Evolutionary conservation across 192 early-diverging fungal genomes (phyloP).

Genomic region (Coemansia erecta): DNA sequence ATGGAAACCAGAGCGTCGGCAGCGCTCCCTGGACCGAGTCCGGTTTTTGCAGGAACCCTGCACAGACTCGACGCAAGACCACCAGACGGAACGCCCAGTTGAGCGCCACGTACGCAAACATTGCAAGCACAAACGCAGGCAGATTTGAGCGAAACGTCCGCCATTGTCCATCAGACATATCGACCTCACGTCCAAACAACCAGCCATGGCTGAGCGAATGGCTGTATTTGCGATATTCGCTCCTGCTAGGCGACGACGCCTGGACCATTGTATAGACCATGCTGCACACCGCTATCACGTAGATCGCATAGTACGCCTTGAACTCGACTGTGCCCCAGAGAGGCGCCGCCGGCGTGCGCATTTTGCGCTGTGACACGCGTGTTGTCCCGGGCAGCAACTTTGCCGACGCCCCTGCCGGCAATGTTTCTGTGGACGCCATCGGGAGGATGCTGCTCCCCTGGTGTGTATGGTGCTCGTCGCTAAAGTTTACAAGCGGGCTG

Average conservation of each 20-base stretch:
- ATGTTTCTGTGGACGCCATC: neutral
- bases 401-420: slow-evolving; percentile 1
- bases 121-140: slow-evolving; percentile 40
- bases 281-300: slow-evolving; percentile 57
- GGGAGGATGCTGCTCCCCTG: slow-evolving; percentile 1
- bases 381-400: slow-evolving; percentile 22
- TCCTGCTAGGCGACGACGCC: slow-evolving; percentile 40
- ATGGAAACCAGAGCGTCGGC: slow-evolving; percentile 56
- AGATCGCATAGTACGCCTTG: slow-evolving; percentile 68
- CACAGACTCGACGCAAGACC: slow-evolving; percentile 3
- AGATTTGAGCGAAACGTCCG: slow-evolving; percentile 52
- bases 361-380: slow-evolving; percentile 58
- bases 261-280: slow-evolving; percentile 65
- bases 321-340: slow-evolving; percentile 70
- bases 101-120: slow-evolving; percentile 34
- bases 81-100: slow-evolving; percentile 18
- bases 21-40: slow-evolving; percentile 13
- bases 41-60: neutral
- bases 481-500: slow-evolving; percentile 10
- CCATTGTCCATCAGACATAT: slow-evolving; percentile 54
- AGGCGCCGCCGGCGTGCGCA: slow-evolving; percentile 69
- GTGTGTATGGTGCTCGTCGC: slow-evolving; percentile 2
- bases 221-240: slow-evolving; percentile 44
- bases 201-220: slow-evolving; percentile 61
- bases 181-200: slow-evolving; percentile 66